Conservation (phyloP, 1,139 yeast species). For the Nakaseomyces bracarensis region DNA sequence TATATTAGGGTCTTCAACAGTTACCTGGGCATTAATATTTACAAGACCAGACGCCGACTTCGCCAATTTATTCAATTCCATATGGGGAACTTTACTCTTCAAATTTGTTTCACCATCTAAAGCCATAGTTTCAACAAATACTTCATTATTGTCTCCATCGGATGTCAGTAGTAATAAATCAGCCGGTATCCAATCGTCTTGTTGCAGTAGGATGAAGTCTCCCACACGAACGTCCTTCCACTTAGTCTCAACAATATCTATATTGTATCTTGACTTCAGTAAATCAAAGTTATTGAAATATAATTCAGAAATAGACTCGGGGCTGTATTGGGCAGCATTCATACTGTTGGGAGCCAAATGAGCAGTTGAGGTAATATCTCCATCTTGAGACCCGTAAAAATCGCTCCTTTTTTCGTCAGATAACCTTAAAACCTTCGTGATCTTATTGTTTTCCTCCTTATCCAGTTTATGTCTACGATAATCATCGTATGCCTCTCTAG, state of each 20-base stretch:
- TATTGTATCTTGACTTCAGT: conserved; percentile 22
- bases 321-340: neutral
- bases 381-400: neutral
- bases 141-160: conserved; percentile 58
- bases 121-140: conserved; percentile 93
- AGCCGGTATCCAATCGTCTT: conserved; percentile 92
- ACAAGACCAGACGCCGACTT: conserved; percentile 46
- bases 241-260: conserved; percentile 27
- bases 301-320: conserved; percentile 8
- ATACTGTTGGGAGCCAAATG: conserved; percentile 1
- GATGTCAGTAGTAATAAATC: conserved; percentile 69
- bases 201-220: conserved; percentile 60
- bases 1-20: conserved; percentile 82
- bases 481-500: conserved; percentile 91
- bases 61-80: conserved; percentile 46
- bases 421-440: conserved; percentile 14
- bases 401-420: conserved; percentile 8
- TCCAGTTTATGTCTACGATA: conserved; percentile 81
- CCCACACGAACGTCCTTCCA: conserved; percentile 87
- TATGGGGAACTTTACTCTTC: conserved; percentile 63
- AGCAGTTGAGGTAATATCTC: neutral
- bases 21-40: conserved; percentile 43
- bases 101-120: conserved; percentile 94
- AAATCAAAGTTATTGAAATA: conserved; percentile 25
- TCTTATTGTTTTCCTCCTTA: conserved; percentile 69